These are phyloP conservation scores for Colletotrichum tamarilloi DNA, from an alignment of 2,329 filamentous ascomycete genomes.

Conservation along the genomic window DNA sequence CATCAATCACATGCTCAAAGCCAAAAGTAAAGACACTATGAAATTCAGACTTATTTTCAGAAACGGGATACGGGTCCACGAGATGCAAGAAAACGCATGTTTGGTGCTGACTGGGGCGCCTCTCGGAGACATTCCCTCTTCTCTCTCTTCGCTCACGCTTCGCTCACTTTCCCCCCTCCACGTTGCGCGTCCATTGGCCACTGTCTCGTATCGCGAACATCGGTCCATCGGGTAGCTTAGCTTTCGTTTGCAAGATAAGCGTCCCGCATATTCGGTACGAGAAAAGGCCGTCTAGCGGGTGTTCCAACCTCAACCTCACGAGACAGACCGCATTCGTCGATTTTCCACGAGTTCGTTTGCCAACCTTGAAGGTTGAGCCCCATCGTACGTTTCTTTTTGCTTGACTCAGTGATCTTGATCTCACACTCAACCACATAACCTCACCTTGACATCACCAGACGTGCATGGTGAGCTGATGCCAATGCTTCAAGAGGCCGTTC, in stretches of 20 bases:
- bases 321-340: background rate
- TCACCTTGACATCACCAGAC: background rate
- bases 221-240: background rate
- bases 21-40: background rate
- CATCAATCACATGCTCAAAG: background rate
- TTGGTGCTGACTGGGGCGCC: background rate
- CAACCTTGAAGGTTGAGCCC: too few species aligned
- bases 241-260: background rate
- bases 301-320: background rate
- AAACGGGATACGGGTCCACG: background rate
- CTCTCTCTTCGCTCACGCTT: background rate
- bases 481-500: conserved; percentile 4
- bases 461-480: background rate
- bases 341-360: too few species aligned
- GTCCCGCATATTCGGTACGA: background rate
- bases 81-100: background rate
- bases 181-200: background rate
- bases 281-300: background rate
- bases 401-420: background rate
- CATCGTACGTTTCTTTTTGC: background rate
- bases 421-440: background rate
- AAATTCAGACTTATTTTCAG: background rate
- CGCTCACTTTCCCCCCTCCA: background rate
- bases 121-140: background rate
- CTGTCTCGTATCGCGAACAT: conserved; percentile 8